Evolutionary conservation across 495 filamentous ascomycete species (phyloP).

Genomic region (Daldinia decipiens): DNA sequence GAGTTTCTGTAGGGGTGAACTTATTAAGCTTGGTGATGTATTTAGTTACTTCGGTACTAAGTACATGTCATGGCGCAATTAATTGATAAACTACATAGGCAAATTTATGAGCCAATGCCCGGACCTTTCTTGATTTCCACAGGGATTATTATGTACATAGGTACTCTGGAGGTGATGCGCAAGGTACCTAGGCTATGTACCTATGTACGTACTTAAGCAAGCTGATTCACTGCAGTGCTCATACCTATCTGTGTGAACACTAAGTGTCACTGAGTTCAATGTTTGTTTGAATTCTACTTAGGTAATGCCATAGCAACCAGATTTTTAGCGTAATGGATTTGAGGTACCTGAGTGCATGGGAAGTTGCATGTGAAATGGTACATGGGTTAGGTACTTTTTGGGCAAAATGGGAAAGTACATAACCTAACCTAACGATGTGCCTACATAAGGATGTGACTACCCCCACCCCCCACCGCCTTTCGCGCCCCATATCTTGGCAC

Average conservation of each 20-base stretch:
- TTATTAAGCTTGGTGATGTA: not conserved
- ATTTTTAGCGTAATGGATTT: too few species aligned
- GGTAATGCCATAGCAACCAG: too few species aligned
- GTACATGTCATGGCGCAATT: not conserved
- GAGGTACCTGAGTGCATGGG: not conserved
- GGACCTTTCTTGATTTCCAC: not conserved
- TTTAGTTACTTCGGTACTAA: not conserved
- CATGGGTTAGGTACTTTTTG: too few species aligned
- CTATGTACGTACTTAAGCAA: too few species aligned
- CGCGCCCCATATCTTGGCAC: conserved; percentile 11
- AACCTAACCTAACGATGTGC: not conserved
- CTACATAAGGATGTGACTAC: conserved; percentile 8
- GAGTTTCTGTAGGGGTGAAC: not conserved
- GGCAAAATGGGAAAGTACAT: conserved; percentile 10
- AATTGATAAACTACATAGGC: not conserved
- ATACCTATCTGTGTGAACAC: too few species aligned
- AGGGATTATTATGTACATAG: too few species aligned
- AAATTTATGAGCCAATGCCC: not conserved
- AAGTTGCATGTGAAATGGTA: too few species aligned
- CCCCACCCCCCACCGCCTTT: conserved; percentile 8
- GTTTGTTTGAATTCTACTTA: too few species aligned
- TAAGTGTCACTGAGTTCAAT: too few species aligned
- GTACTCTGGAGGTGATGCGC: not conserved
- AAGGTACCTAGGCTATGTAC: not conserved
- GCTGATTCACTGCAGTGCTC: too few species aligned